Base-by-base conservation (phyloP, 2,329 filamentous ascomycete species). In the Hortaea werneckii region DNA sequence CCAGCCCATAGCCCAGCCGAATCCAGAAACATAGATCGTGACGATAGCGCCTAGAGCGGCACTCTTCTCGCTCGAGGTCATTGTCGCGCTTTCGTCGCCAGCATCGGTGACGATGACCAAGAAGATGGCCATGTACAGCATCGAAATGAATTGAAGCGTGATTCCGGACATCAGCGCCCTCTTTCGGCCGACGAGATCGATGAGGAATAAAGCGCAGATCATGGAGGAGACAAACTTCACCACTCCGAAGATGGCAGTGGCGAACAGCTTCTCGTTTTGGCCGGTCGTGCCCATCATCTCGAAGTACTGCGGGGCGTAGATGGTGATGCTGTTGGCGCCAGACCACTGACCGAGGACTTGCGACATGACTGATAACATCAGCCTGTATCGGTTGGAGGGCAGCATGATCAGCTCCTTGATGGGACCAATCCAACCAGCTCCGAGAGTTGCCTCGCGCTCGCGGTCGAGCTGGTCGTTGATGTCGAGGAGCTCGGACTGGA, bases 111-210 rank as follows among this genome's bases (percentile, higher is more conserved):
- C 83, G 2, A 83, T 73, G n/a, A 76, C 69, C 0, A 77, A 63
- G 62, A 74, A 76, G 40, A 75, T 67, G 11, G 72, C 73, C 62
- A 76, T 70, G 58, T 77, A 78, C 2, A 75, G 59, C 69, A 77
- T 75, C n/a, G 70, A 60, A 8, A 76, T n/a, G 4, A 70, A 58
- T 46, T 76, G 73, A 0, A 75, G 56, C 1, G 59, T 59, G 39
- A 76, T 74, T 12, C 49, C 49, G 29, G 66, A 64, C 37, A 66
- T 62, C 5, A 77, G 64, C 1, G 72, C 65, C 10, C 72, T 64
- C 65, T 87, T 88, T 48, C 85, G 80, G 4, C 85, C 85, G 52
- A 89, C 80, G 44, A 83, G 79, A 55, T 89, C 85, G 52, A 89
- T 83, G 6, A 89, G 74, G 74, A 89, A 87, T 43, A 88, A 72